Evolutionary conservation across 768 basidiomycete species (phyloP).

Genomic region (Phylloporus sp.): DNA sequence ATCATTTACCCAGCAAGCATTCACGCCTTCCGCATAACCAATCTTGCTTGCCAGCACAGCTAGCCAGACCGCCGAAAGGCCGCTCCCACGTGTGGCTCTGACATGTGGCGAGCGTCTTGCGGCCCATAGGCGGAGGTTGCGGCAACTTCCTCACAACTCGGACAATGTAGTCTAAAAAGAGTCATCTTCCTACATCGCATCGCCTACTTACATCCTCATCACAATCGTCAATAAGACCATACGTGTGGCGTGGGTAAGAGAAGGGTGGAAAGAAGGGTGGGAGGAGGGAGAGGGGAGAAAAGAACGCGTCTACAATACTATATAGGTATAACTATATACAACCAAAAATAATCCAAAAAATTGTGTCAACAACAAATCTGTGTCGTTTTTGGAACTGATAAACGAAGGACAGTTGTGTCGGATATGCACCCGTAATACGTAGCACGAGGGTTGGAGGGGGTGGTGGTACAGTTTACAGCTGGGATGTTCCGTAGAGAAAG

Average conservation of each 20-base stretch:
- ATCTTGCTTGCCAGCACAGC: neutral
- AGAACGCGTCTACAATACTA: conserved; percentile 17
- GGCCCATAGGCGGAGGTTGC: conserved; percentile 4
- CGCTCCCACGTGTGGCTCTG: neutral
- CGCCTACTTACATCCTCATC: conserved; percentile 3
- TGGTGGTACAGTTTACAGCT: conserved; percentile 25
- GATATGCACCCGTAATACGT: neutral
- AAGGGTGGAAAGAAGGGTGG: neutral
- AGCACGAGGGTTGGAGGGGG: neutral
- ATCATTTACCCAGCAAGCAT: neutral
- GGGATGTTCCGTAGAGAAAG: conserved; percentile 12
- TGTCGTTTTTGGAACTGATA: conserved; percentile 1
- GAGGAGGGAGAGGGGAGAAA: neutral
- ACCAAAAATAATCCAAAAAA: conserved; percentile 5
- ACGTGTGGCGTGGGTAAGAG: neutral
- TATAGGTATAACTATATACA: conserved; percentile 34
- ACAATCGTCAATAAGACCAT: neutral
- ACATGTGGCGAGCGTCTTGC: neutral
- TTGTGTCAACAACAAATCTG: conserved; percentile 3
- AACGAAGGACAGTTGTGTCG: conserved; percentile 13
- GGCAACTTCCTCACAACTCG: neutral
- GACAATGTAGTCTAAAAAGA: conserved; percentile 1
- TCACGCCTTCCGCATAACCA: neutral
- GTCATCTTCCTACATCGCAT: conserved; percentile 13
- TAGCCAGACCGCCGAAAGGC: neutral